Evolutionary conservation across 352 stramenopile species (phyloP), one percentile per base, ranked within the genome.

Genomic region (Blastocystis sp.): DNA sequence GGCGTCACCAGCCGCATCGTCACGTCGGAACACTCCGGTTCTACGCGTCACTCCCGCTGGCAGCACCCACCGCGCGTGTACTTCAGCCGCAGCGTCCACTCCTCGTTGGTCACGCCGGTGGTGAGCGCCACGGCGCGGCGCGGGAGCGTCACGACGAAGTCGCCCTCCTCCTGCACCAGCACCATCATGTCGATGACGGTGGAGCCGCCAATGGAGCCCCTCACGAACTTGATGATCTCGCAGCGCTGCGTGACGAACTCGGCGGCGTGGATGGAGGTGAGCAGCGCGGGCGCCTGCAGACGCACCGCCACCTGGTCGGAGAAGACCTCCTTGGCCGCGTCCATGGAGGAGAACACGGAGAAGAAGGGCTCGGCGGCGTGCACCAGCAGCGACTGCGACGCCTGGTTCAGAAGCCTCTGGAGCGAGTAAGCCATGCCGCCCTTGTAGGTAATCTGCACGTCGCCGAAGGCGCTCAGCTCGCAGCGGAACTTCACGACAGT

Each of bases 151-250:
- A 84, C 52, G 2, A 21, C 21, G 52, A 84, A 84, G 9, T 52
- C 57, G 0, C 74, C 74, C n/a, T 68, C 45, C 40, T 84, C 1
- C n/a, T 45, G 19, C 34, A 84, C 38, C 43, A 52, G 40, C 17
- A 84, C 9, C 43, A 54, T 24, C n/a, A 84, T 68, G 19, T 62
- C 52, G 14, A 84, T 59, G 14, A 70, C 54, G 2, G 74, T 84
- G n/a, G 28, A 14, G 19, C n/a, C 61, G 1, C 14, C 54, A 4
- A 70, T 40, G 48, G 28, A 52, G 11, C 57, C 60, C 11, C 9
- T n/a, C 6, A 57, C 57, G 40, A 70, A 84, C 54, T 66, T 57
- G 11, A 40, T 38, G 6, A 68, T 60, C 6, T 66, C 21, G 60
- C 74, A 84, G 21, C 21, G 34, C 4, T 14, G 7, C 21, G 48